These are phyloP conservation scores for Yueomyces sp. DNA, from an alignment of 1,139 yeast genomes.

Conservation along the genomic window DNA sequence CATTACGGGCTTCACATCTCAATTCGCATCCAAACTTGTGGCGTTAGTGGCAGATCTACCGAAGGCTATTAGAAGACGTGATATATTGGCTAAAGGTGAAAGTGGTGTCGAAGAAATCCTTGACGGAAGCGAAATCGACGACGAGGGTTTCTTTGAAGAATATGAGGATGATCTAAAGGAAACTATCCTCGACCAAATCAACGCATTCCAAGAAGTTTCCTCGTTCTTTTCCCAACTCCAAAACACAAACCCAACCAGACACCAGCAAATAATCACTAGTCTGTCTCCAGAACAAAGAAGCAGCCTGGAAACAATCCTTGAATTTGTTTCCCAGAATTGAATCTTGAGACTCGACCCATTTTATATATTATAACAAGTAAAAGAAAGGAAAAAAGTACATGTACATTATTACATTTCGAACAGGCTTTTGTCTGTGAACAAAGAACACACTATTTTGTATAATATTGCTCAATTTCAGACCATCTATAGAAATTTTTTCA, in stretches of 20 bases:
- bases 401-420: too few relatives aligned
- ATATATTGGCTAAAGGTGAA: slow-evolving; percentile 37
- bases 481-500: too few relatives aligned
- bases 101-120: slow-evolving; percentile 28
- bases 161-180: slow-evolving; percentile 52
- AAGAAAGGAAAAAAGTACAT: too few relatives aligned
- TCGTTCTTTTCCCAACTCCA: slow-evolving; percentile 16
- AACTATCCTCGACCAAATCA: slow-evolving; percentile 63
- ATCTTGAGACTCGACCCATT: neutral
- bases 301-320: slow-evolving; percentile 20
- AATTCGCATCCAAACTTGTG: slow-evolving; percentile 35
- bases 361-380: neutral
- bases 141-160: slow-evolving; percentile 34
- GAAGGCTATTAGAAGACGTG: slow-evolving; percentile 52
- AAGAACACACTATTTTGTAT: too few relatives aligned
- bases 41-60: slow-evolving; percentile 50
- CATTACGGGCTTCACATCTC: slow-evolving; percentile 22
- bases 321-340: slow-evolving; percentile 16
- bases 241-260: slow-evolving; percentile 23
- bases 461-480: too few relatives aligned
- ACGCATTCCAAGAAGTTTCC: slow-evolving; percentile 42
- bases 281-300: slow-evolving; percentile 21
- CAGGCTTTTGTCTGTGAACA: too few relatives aligned
- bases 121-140: slow-evolving; percentile 30
- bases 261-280: slow-evolving; percentile 21